Conservation (phyloP, 2,329 filamentous ascomycete species). For the Penicillium sclerotigenum region DNA sequence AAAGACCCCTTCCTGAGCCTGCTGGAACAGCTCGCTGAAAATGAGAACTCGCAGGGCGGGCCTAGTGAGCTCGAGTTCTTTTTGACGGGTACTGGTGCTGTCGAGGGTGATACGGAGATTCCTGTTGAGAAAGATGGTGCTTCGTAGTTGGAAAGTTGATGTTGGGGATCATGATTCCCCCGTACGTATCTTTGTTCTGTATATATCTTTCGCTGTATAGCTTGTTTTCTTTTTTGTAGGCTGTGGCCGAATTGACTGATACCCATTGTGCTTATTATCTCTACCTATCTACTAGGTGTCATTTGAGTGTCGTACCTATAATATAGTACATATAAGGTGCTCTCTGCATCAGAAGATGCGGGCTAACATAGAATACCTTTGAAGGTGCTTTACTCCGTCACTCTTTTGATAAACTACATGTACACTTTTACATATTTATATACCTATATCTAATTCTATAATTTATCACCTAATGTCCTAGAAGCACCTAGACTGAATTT, state of each 20-base stretch:
- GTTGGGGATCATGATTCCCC: neutral
- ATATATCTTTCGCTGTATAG: neutral
- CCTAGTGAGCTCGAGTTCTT: slow-evolving; percentile 79
- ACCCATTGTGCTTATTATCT: neutral
- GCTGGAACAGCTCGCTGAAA: slow-evolving; percentile 78
- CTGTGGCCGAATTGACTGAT: neutral
- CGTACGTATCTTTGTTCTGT: neutral
- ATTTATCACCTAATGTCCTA: too few species aligned
- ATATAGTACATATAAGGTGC: neutral
- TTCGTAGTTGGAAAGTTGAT: neutral
- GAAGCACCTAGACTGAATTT: neutral
- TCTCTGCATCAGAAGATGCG: too few species aligned
- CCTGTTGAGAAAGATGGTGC: neutral
- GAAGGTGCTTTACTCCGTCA: neutral
- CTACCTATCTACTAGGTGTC: neutral
- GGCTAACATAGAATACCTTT: neutral
- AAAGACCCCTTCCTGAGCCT: slow-evolving; percentile 79
- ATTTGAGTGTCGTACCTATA: neutral
- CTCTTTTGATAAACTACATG: neutral
- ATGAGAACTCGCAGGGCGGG: slow-evolving; percentile 64
- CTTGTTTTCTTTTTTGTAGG: neutral
- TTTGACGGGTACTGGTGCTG: slow-evolving; percentile 43
- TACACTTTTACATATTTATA: neutral
- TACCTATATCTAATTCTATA: neutral
- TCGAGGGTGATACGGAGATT: slow-evolving; percentile 10